Percentiles rank a stretch among this genome's conserved stretches.
These are phyloP conservation scores for Pestalotiopsis sp. DNA, from an alignment of 2,329 filamentous ascomycete genomes.

Conservation along the genomic window DNA sequence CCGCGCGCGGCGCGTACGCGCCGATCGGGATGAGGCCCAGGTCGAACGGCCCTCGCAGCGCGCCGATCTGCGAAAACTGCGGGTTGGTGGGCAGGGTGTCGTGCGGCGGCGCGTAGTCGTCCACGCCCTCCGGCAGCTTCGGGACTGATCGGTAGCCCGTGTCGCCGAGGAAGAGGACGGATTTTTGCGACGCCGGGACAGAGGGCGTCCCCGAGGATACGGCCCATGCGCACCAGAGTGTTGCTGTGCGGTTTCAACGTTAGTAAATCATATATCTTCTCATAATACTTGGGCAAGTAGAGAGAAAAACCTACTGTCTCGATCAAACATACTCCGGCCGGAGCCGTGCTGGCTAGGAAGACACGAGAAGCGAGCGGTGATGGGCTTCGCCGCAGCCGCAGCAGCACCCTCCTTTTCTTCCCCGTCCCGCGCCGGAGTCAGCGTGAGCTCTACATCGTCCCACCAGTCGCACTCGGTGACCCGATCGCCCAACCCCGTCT, in stretches of 20 bases:
- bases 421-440: slow-evolving; percentile 38
- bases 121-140: slow-evolving; percentile 55
- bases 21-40: slow-evolving; percentile 92
- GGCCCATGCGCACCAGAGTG: slow-evolving; percentile 88
- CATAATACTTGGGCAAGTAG: not conserved
- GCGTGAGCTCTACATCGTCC: slow-evolving; percentile 75
- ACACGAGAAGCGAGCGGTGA: slow-evolving; percentile 74
- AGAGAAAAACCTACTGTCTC: slow-evolving; percentile 23
- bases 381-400: slow-evolving; percentile 42
- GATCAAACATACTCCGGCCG: slow-evolving; percentile 69
- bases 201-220: slow-evolving; percentile 59
- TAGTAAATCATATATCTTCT: too few species aligned
- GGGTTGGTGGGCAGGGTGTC: slow-evolving; percentile 73
- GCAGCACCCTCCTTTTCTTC: slow-evolving; percentile 30
- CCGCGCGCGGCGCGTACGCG: slow-evolving; percentile 72
- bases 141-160: slow-evolving; percentile 87
- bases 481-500: slow-evolving; percentile 64
- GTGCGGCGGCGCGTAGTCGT: slow-evolving; percentile 73
- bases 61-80: slow-evolving; percentile 82
- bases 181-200: slow-evolving; percentile 50
- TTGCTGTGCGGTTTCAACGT: slow-evolving; percentile 45
- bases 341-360: slow-evolving; percentile 85
- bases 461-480: slow-evolving; percentile 96
- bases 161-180: slow-evolving; percentile 88
- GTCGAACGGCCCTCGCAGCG: slow-evolving; percentile 81